A percentile compares a stretch with the other conserved stretches of the same genome.
phyloP scores from a whole-genome alignment of 1,139 yeast species.

The Nakaseomyces bracarensis region DNA sequence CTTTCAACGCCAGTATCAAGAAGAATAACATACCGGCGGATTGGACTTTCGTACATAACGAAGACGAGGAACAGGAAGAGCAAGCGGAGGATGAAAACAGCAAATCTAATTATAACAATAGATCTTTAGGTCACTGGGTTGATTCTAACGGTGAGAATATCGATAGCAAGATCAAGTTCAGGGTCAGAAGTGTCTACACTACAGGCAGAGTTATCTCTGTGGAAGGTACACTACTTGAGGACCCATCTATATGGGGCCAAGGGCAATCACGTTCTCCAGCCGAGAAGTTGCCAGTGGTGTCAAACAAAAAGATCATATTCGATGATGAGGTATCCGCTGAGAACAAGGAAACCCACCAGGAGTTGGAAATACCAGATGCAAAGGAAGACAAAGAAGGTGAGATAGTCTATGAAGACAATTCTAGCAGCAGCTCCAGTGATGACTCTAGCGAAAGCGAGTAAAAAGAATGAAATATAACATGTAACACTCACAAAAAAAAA shows the following conservation, averaged over 20 bases:
- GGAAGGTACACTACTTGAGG: slow-evolving; percentile 64
- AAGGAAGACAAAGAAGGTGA: slow-evolving; percentile 30
- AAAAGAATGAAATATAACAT: no score
- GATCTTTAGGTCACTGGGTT: slow-evolving; percentile 76
- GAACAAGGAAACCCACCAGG: slow-evolving; percentile 32
- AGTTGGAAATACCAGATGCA: slow-evolving; percentile 27
- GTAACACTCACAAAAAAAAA: no score
- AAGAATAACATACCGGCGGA: slow-evolving; percentile 70
- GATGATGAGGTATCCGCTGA: slow-evolving; percentile 34
- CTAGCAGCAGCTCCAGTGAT: slow-evolving; percentile 26
- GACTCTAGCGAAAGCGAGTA: slow-evolving; percentile 27
- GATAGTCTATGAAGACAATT: slow-evolving; percentile 30
- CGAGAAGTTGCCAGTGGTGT: slow-evolving; percentile 35
- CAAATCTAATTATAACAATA: slow-evolving; percentile 30
- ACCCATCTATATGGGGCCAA: slow-evolving; percentile 12
- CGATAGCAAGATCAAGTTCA: slow-evolving; percentile 74
- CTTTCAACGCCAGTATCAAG: slow-evolving; percentile 89
- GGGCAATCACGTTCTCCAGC: slow-evolving; percentile 24
- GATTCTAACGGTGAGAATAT: slow-evolving; percentile 65
- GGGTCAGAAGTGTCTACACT: slow-evolving; percentile 62
- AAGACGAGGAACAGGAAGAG: slow-evolving; percentile 32
- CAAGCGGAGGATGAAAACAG: slow-evolving; percentile 13
- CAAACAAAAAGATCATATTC: slow-evolving; percentile 36
- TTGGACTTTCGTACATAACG: slow-evolving; percentile 79
- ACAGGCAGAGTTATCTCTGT: slow-evolving; percentile 77